These are phyloP conservation scores for Cymbopogon flexuosus DNA, from an alignment of 202 grass and related monocot species.

Conservation along the genomic window DNA sequence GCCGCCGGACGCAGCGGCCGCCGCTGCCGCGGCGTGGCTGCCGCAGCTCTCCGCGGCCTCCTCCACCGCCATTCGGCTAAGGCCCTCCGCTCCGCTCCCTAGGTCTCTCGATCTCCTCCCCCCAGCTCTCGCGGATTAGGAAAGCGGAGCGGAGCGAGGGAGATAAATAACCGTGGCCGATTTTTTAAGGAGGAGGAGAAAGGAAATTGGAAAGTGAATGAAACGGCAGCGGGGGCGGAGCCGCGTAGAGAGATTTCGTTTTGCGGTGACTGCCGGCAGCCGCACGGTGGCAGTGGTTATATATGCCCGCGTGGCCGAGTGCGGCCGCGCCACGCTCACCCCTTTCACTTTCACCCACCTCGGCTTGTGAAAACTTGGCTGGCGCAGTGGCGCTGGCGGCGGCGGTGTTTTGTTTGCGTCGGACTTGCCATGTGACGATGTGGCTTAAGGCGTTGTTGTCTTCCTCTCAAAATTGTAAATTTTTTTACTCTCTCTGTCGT, in stretches of 20 bases:
- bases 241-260: not conserved
- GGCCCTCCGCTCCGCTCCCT: not conserved
- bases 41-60: slow-evolving; percentile 69
- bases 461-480: no score
- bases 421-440: not conserved
- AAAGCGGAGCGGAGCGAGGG: slow-evolving; percentile 8
- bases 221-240: not conserved
- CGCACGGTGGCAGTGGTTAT: not conserved
- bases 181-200: slow-evolving; percentile 26
- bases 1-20: not conserved
- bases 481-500: no score
- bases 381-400: no score
- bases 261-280: not conserved
- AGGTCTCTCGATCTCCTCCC: slow-evolving; percentile 43
- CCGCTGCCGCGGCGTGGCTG: slow-evolving; percentile 41
- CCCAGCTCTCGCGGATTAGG: slow-evolving; percentile 31
- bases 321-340: no score
- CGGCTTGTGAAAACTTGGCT: no score
- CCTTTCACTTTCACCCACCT: no score
- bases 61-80: slow-evolving; percentile 52
- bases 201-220: slow-evolving; percentile 7
- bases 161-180: slow-evolving; percentile 31
- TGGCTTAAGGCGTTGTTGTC: no score
- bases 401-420: no score
- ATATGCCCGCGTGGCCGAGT: no score